Conservation (phyloP, 495 filamentous ascomycete species). For the Penicillium herquei region DNA sequence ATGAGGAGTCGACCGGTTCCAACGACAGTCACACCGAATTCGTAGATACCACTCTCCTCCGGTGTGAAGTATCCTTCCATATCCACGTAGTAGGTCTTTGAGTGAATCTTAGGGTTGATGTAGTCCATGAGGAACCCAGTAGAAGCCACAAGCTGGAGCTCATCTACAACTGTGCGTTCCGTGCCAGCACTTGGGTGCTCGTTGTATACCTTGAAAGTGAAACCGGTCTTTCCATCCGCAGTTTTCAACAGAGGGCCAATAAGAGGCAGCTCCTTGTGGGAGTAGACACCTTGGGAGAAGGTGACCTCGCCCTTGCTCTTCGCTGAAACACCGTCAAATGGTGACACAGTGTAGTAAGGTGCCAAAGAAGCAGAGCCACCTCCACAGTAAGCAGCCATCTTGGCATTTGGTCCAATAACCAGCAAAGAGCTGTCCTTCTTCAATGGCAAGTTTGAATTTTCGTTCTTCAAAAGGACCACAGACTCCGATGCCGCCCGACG, state of each 20-base stretch:
- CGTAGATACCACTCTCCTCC: constrained; percentile 64
- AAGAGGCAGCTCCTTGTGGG: constrained; percentile 59
- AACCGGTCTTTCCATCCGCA: constrained; percentile 47
- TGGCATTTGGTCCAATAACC: constrained; percentile 79
- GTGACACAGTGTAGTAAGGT: constrained; percentile 74
- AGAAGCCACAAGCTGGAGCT: constrained; percentile 52
- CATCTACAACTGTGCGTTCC: constrained; percentile 52
- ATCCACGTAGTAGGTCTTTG: constrained; percentile 55
- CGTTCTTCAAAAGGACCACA: constrained; percentile 78
- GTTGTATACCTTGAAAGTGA: constrained; percentile 60
- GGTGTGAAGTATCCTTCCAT: constrained; percentile 60
- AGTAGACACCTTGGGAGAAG: constrained; percentile 53
- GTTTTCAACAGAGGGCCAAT: constrained; percentile 52
- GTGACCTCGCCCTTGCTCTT: constrained; percentile 50
- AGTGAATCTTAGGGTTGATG: constrained; percentile 53
- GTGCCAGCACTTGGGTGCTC: constrained; percentile 44
- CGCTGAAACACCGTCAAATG: constrained; percentile 62
- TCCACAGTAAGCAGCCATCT: constrained; percentile 72
- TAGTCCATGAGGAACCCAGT: constrained; percentile 64
- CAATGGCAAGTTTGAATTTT: constrained; percentile 62
- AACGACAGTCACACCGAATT: constrained; percentile 73
- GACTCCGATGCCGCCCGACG: constrained; percentile 67
- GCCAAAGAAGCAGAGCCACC: constrained; percentile 78
- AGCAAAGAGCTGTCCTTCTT: constrained; percentile 62
- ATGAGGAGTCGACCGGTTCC: constrained; percentile 71